Evolutionary conservation across 2,329 filamentous ascomycete species (phyloP).

Genomic region (Camillea tinctor): DNA sequence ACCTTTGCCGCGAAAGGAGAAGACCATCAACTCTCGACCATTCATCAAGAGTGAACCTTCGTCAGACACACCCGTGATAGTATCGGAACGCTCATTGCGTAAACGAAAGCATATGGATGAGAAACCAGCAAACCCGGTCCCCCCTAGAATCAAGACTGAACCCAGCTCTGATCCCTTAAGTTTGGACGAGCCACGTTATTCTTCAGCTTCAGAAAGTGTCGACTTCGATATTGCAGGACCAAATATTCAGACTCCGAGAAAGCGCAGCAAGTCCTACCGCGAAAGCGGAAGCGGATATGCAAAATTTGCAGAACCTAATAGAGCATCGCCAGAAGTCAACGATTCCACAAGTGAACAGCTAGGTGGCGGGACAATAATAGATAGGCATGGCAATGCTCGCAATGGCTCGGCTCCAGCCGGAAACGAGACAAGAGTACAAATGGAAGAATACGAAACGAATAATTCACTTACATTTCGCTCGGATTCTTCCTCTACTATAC

Average conservation of each 20-base stretch:
- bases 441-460: background rate
- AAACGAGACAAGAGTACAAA: background rate
- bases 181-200: slow-evolving; percentile 26
- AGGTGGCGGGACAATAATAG: background rate
- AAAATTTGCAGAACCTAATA: background rate
- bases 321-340: background rate
- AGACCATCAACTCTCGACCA: background rate
- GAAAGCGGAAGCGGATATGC: background rate
- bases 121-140: slow-evolving; percentile 20
- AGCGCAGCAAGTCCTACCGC: slow-evolving; percentile 28
- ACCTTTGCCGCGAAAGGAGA: slow-evolving; percentile 23
- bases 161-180: slow-evolving; percentile 31
- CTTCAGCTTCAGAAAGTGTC: slow-evolving; percentile 54
- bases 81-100: slow-evolving; percentile 49
- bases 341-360: background rate
- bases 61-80: slow-evolving; percentile 51
- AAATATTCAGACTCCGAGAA: slow-evolving; percentile 43
- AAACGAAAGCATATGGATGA: slow-evolving; percentile 43
- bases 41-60: slow-evolving; percentile 51
- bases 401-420: background rate
- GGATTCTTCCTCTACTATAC: slow-evolving; percentile 4
- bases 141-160: slow-evolving; percentile 45
- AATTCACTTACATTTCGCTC: background rate
- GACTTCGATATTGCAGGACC: slow-evolving; percentile 55
- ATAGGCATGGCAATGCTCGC: background rate